Percentiles rank a stretch among this genome's conserved stretches.
Conservation (phyloP, 2,329 filamentous ascomycete genomes). For the Phaeomoniella chlamydospora region DNA sequence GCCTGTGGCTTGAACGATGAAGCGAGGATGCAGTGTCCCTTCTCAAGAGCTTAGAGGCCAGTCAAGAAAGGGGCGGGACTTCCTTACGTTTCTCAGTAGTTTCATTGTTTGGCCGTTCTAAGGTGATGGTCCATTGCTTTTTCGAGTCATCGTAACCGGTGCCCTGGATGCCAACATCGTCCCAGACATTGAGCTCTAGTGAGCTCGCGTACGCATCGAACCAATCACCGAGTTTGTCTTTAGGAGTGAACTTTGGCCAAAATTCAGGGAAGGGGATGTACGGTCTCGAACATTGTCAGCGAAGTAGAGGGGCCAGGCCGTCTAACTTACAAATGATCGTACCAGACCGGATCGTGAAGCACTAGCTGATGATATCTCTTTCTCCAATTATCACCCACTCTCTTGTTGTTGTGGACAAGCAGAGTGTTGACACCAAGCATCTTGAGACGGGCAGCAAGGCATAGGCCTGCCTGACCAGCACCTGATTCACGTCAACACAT, state of each 20-base stretch:
- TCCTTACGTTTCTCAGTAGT: conserved; percentile 26
- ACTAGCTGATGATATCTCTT: conserved; percentile 50
- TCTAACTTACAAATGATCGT: conserved; percentile 18
- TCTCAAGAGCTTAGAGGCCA: neutral
- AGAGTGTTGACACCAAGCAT: conserved; percentile 41
- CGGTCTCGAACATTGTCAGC: conserved; percentile 28
- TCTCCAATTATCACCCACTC: conserved; percentile 51
- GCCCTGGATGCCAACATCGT: conserved; percentile 31
- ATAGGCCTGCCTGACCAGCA: conserved; percentile 46
- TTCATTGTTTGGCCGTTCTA: conserved; percentile 29
- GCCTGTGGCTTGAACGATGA: conserved; percentile 54
- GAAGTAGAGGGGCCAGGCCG: neutral
- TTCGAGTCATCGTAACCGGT: conserved; percentile 35
- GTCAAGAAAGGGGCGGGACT: neutral
- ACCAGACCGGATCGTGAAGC: conserved; percentile 51
- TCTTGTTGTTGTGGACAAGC: conserved; percentile 42
- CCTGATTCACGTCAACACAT: no score
- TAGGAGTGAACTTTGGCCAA: conserved; percentile 59
- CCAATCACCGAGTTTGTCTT: conserved; percentile 57
- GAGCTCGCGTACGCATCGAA: conserved; percentile 50
- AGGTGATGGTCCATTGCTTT: conserved; percentile 39
- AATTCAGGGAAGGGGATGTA: conserved; percentile 49
- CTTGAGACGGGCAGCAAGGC: conserved; percentile 42
- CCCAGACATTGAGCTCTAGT: conserved; percentile 58
- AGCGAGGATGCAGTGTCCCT: conserved; percentile 41